These are phyloP conservation scores for Citrus hindsii DNA, from an alignment of 345 rosid genomes.

Conservation along the genomic window DNA sequence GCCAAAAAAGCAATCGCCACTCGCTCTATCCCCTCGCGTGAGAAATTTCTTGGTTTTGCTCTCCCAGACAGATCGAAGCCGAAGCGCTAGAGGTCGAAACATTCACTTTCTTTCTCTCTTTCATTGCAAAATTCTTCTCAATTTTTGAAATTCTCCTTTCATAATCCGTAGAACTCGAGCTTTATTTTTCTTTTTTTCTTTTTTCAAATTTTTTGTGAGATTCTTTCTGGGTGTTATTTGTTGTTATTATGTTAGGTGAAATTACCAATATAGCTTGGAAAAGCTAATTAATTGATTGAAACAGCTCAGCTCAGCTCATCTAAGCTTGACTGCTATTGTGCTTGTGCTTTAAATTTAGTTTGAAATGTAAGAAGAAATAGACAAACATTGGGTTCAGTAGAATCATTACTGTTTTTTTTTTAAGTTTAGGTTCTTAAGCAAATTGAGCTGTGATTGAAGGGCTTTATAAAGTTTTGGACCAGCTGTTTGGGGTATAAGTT, in stretches of 20 bases:
- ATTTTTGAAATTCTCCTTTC: background rate
- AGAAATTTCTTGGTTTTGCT: background rate
- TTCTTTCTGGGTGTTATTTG: background rate
- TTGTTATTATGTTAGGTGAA: background rate
- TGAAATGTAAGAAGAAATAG: background rate
- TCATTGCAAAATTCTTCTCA: background rate
- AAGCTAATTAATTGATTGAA: background rate
- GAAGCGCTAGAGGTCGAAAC: conserved; percentile 1
- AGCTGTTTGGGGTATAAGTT: background rate
- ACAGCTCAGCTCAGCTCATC: background rate
- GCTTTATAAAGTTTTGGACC: background rate
- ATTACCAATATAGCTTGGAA: background rate
- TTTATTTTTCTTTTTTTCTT: background rate
- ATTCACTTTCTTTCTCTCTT: background rate
- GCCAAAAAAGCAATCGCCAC: conserved; percentile 4
- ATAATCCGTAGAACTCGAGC: background rate
- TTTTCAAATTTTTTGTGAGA: background rate
- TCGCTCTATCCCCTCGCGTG: conserved; percentile 19
- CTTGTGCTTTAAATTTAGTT: background rate
- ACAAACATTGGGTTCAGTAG: background rate
- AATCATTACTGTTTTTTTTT: background rate
- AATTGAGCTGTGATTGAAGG: background rate
- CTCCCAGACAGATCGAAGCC: conserved; percentile 3
- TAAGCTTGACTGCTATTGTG: background rate
- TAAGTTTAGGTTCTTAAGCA: background rate